Evolutionary conservation across 495 filamentous ascomycete species (phyloP).

Genomic region (Coniosporium apollinis): DNA sequence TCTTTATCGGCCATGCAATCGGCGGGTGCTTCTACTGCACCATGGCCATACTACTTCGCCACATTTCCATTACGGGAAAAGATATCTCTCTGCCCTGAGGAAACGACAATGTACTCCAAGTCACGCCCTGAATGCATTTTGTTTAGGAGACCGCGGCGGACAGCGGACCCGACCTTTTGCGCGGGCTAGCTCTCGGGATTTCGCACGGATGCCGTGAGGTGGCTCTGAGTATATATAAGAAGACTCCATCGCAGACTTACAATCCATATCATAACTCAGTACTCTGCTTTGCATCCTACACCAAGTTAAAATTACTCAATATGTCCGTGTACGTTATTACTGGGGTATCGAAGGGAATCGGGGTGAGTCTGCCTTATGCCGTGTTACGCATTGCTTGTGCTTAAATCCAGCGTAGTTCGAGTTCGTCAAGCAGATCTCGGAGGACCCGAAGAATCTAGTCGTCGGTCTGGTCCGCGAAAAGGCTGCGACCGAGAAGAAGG

Average conservation of each 20-base stretch:
- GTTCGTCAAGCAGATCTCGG: conserved; percentile 24
- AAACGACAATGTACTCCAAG: conserved; percentile 2
- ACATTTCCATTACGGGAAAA: conserved; percentile 3
- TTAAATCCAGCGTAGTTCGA: conserved; percentile 19
- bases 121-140: conserved; percentile 1
- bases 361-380: conserved; percentile 14
- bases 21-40: conserved; percentile 2
- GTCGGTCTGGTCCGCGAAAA: conserved; percentile 30
- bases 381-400: not conserved
- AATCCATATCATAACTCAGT: conserved; percentile 1
- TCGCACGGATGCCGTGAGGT: conserved; percentile 3
- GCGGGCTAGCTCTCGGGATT: conserved; percentile 1
- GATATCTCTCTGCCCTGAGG: conserved; percentile 1
- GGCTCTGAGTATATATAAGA: conserved; percentile 3
- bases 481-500: conserved; percentile 14
- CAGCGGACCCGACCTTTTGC: conserved; percentile 1
- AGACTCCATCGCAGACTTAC: conserved; percentile 1
- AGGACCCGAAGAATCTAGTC: conserved; percentile 23
- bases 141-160: conserved; percentile 1
- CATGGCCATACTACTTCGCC: conserved; percentile 1
- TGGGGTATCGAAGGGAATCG: conserved; percentile 28
- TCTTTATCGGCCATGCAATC: conserved; percentile 1
- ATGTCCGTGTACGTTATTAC: conserved; percentile 14
- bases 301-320: conserved; percentile 2
- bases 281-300: conserved; percentile 4